Evolutionary conservation across 441 rosid genomes (phyloP).

Genomic region (Codiaeum variegatum): DNA sequence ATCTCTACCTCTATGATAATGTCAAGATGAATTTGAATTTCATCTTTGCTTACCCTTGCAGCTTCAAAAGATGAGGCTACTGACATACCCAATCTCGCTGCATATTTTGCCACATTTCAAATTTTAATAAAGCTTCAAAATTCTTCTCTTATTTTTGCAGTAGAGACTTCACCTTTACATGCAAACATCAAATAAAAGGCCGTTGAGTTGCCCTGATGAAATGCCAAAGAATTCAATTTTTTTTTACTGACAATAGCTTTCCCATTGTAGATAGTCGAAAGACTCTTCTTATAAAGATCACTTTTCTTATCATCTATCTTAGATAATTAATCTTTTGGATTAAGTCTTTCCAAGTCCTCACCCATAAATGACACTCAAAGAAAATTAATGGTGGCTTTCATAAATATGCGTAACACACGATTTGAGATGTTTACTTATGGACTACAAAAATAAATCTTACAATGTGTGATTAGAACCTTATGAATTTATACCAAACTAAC

Average conservation of each 20-base stretch:
- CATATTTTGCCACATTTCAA: no score
- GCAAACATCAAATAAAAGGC: constrained; percentile 58
- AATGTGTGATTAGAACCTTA: constrained; percentile 65
- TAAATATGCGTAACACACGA: constrained; percentile 54
- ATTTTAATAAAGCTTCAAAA: no score
- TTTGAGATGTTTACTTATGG: constrained; percentile 76
- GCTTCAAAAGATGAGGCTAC: no score
- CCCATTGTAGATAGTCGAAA: constrained; percentile 38
- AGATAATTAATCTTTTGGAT: constrained; percentile 37
- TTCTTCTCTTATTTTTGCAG: constrained; percentile 34
- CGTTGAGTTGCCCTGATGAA: constrained; percentile 50
- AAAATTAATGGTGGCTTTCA: no score
- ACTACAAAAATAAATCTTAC: constrained; percentile 56
- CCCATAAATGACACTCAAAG: constrained; percentile 60
- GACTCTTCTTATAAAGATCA: constrained; percentile 32
- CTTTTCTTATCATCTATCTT: constrained; percentile 30
- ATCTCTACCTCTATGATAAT: no score
- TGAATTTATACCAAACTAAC: constrained; percentile 58
- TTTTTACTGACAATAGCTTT: constrained; percentile 48
- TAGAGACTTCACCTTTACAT: constrained; percentile 30
- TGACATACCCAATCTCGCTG: no score
- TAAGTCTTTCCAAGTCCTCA: constrained; percentile 39
- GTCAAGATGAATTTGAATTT: no score
- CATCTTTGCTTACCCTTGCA: no score
- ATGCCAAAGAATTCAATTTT: constrained; percentile 57